Evolutionary conservation across 495 filamentous ascomycete genomes (phyloP).

Genomic region (Xylaria cubensis): DNA sequence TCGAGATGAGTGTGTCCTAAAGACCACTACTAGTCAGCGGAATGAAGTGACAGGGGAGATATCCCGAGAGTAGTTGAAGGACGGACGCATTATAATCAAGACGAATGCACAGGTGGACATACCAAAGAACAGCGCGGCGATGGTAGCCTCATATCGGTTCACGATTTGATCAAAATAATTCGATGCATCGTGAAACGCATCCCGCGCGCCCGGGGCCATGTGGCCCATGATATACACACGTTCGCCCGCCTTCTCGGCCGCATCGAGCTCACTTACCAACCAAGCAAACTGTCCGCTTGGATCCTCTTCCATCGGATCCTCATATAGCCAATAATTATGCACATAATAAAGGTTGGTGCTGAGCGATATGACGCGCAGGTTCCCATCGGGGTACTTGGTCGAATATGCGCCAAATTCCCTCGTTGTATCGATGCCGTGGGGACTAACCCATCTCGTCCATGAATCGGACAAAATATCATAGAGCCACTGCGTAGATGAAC

Average conservation of each 20-base stretch:
- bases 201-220: slow-evolving; percentile 54
- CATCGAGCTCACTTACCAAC: slow-evolving; percentile 58
- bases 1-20: slow-evolving; percentile 63
- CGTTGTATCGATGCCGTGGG: slow-evolving; percentile 40
- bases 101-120: neutral
- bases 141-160: slow-evolving; percentile 57
- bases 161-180: slow-evolving; percentile 63
- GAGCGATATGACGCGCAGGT: slow-evolving; percentile 62
- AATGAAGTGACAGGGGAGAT: neutral
- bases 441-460: slow-evolving; percentile 56
- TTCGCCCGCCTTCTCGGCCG: slow-evolving; percentile 56
- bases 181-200: slow-evolving; percentile 59
- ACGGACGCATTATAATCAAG: neutral
- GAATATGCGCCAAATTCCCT: slow-evolving; percentile 59
- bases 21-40: neutral
- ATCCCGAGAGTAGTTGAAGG: neutral
- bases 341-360: slow-evolving; percentile 66
- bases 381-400: slow-evolving; percentile 46
- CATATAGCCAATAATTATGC: slow-evolving; percentile 61
- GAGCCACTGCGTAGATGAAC: slow-evolving; percentile 54
- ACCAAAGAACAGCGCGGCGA: slow-evolving; percentile 63
- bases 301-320: slow-evolving; percentile 56
- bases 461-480: slow-evolving; percentile 55
- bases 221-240: slow-evolving; percentile 63
- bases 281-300: slow-evolving; percentile 56